Base-by-base conservation (phyloP, 2,329 filamentous ascomycete genomes). In the Fusarium sororula region DNA sequence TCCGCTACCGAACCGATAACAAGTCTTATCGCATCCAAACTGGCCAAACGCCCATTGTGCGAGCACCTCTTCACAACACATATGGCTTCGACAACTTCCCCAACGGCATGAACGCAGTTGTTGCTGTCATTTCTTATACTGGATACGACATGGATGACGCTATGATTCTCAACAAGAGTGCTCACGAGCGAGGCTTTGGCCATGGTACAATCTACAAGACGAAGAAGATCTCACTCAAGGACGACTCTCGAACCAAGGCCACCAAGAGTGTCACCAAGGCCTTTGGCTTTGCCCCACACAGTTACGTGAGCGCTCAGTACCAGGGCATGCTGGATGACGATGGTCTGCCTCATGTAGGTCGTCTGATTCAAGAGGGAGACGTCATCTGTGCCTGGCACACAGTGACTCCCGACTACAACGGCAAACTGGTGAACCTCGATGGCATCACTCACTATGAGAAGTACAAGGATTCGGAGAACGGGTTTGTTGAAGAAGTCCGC, bases 111-210 rank as follows among this genome's bases (percentile, higher is more conserved):
- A 99, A 99, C 79, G 94, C 95, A 14, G 91, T 98, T 44, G 96
- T 99, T 66, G 96, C 96, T 67, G 97, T 99, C 82, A 98, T 99
- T 73, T 98, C 96, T 1, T 99, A 99, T 83, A 98, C 96, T 5
- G 96, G 96, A 58, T 99, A 98, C 84, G 96, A 99, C 88, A 99
- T 99, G 96, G 96, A 99, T 87, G 96, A 99, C 85, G 96, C 96
- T 81, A 98, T 98, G 96, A 98, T 99, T 81, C 88, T 99, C 81
- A 98, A 98, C 87, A 98, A 98, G 83, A 98, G 95, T 26, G 92
- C 96, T 6, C 94, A 98, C 82, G 96, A 99, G 83, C 91, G 96
- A 76, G 96, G 96, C 20, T 98, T 99, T 79, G 96, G 95, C 42
- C 91, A 98, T 79, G 96, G 96, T 63, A 97, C 95, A 10, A 95